Evolutionary conservation across 352 stramenopile genomes (phyloP), one percentile per base, ranked within the genome.

Genomic region (Phytophthora pistaciae): DNA sequence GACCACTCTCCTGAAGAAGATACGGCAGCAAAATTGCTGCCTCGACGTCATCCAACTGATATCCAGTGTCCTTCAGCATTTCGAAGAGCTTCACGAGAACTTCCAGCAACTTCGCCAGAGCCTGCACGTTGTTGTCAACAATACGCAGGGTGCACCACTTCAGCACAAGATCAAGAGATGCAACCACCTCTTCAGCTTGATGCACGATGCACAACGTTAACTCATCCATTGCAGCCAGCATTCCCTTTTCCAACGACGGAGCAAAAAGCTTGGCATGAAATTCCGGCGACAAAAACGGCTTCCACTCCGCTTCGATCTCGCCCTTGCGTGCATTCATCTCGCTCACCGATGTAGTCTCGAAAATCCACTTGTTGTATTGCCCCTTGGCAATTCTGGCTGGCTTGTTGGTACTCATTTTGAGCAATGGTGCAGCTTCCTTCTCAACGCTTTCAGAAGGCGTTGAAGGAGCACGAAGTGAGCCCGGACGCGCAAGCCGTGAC

Each of bases 101-200:
- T 49, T 97, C 89, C 3, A 97, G 72, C 33, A 97, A 58, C 44
- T 96, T 96, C 1, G 85, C 87, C 16, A 96, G 76, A 0, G 87
- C 90, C 68, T 97, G 89, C 16, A 96, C 90, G 49, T 97, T 97
- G 60, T 96, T 96, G 72, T 97, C 90, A 8, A 96, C 89, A 54
- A 97, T 84, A 8, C 90, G 87, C 13, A 97, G 77, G 5, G 82
- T 86, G 27, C 84, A 95, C 90, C 90, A 97, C 73, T 97, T 97
- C 38, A 97, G 75, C 13, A 96, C 78, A 27, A 93, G 72, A 68
- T 97, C 90, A 29, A 97, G 65, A 18, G 78, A 86, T 16, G 77
- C 66, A 9, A 94, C 64, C 21, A 95, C 75, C 63, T 97, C 88
- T 20, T 92, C 74, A 0, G 77, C 79, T 63, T 96, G 88, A 16